Evolutionary conservation across 2,329 filamentous ascomycete species (phyloP), one percentile per base, ranked within the genome.

Genomic region (Pseudogymnoascus sp.): DNA sequence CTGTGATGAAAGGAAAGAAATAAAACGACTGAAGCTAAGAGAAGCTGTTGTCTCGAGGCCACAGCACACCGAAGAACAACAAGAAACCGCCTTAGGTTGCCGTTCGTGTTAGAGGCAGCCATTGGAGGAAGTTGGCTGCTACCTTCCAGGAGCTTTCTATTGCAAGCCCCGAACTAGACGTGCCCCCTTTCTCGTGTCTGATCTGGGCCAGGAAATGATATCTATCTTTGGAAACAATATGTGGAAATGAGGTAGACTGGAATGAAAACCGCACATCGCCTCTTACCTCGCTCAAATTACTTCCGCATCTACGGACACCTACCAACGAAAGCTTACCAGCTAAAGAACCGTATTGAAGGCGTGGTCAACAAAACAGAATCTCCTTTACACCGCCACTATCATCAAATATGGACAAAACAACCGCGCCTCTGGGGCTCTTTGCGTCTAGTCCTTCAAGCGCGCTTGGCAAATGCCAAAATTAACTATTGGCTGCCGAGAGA

Each of bases 401-500:
- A 21, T n/a, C 45, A 52, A 27, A 52, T 52, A 52, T 15, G 45
- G 45, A 27, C 45, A 52, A 52, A 52, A 52, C 45, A 52, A 52
- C 45, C 45, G 27, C 45, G 27, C 15, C 27, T 10, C 15, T 52
- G n/a, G 45, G 27, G 45, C 45, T 52, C 45, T 15, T 52, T 52
- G 45, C 45, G 45, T 52, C 45, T 52, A 18, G 45, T 52, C 27
- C 5, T 52, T 52, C 45, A 52, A 31, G 27, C 45, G 45, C 45
- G 45, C 45, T 31, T 52, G 45, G 45, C 45, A 52, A 31, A 15
- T 52, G 27, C 45, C 45, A 52, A 52, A 52, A 31, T 52, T 52
- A 52, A 52, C 27, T 31, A 52, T 52, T 52, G 45, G 45, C 45
- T 13, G 27, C 27, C 45, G 27, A 52, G n/a, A 18, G 12, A 31